Percentiles rank a stretch among this genome's conserved stretches.
These are phyloP conservation scores for Silybum marianum DNA, from an alignment of 129 eudicot genomes.

Conservation along the genomic window DNA sequence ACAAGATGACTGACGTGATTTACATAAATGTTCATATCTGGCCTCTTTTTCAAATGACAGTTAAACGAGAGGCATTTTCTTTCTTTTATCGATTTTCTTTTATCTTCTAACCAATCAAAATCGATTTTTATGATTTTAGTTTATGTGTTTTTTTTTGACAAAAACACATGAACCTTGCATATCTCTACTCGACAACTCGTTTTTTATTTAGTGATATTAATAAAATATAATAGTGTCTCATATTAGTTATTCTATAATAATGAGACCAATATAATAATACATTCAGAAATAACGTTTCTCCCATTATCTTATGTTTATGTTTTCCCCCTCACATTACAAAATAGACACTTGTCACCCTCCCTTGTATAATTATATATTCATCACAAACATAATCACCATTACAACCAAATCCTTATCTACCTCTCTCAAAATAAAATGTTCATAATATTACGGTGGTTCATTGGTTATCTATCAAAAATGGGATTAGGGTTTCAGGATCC, in stretches of 20 bases:
- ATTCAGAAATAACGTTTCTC: not conserved
- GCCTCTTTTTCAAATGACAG: too few species aligned
- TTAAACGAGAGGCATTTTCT: too few species aligned
- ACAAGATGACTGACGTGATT: too few species aligned
- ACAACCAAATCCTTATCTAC: not conserved
- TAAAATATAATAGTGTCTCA: not conserved
- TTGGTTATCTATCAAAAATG: not conserved
- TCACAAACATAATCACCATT: not conserved
- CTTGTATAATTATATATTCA: not conserved
- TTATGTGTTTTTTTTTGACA: too few species aligned
- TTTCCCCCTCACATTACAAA: not conserved
- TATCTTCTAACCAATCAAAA: too few species aligned
- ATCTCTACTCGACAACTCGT: too few species aligned
- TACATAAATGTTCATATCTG: too few species aligned
- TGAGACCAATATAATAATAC: not conserved
- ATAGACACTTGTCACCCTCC: not conserved
- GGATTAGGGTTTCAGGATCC: not conserved
- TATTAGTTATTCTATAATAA: not conserved
- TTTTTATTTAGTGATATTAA: not conserved
- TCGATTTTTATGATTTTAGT: too few species aligned
- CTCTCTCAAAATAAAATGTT: constrained; percentile 1
- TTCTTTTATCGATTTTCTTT: too few species aligned
- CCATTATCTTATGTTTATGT: not conserved
- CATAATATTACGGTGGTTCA: constrained; percentile 4
- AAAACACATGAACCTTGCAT: too few species aligned